Percentiles rank a stretch among this genome's conserved stretches.
Evolutionary conservation across 805 yeast genomes (phyloP).

Genomic region (Zygosaccharomyces siamensis): DNA sequence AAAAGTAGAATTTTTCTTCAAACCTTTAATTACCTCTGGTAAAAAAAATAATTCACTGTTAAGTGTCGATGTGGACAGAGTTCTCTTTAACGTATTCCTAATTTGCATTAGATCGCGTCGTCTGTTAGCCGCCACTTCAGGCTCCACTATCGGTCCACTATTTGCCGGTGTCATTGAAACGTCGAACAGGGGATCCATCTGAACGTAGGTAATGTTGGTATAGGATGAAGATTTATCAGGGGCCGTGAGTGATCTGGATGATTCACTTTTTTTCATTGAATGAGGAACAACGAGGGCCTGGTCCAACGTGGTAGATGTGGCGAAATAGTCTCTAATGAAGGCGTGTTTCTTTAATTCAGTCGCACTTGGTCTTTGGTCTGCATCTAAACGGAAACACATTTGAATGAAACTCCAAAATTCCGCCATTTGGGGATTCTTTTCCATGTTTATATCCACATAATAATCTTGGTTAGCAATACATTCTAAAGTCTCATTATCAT

Average conservation of each 20-base stretch:
- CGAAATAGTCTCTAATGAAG: conserved; percentile 28
- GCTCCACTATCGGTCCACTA: conserved; percentile 1
- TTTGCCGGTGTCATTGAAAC: conserved; percentile 2
- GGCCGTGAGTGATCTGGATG: conserved; percentile 22
- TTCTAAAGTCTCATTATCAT: conserved; percentile 59
- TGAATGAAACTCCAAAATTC: conserved; percentile 57
- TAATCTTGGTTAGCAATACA: conserved; percentile 59
- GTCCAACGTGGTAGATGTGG: conserved; percentile 7
- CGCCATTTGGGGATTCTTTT: conserved; percentile 42
- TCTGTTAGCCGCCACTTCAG: conserved; percentile 4
- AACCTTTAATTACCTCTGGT: conserved; percentile 7
- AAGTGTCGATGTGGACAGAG: conserved; percentile 22
- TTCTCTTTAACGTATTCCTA: conserved; percentile 26
- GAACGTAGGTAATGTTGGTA: conserved; percentile 8
- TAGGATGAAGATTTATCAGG: conserved; percentile 22
- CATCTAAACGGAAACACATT: conserved; percentile 47
- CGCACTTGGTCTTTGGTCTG: conserved; percentile 44
- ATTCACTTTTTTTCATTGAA: conserved; percentile 16
- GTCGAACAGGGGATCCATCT: background rate
- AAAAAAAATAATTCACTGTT: conserved; percentile 8
- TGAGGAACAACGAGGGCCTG: conserved; percentile 6
- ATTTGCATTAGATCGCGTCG: conserved; percentile 16
- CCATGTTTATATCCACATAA: conserved; percentile 55
- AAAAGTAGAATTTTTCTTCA: conserved; percentile 28
- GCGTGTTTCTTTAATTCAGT: conserved; percentile 44